These are phyloP conservation scores for Tetradesmus obliquus DNA, from an alignment of 139 green algal species.

Conservation along the genomic window DNA sequence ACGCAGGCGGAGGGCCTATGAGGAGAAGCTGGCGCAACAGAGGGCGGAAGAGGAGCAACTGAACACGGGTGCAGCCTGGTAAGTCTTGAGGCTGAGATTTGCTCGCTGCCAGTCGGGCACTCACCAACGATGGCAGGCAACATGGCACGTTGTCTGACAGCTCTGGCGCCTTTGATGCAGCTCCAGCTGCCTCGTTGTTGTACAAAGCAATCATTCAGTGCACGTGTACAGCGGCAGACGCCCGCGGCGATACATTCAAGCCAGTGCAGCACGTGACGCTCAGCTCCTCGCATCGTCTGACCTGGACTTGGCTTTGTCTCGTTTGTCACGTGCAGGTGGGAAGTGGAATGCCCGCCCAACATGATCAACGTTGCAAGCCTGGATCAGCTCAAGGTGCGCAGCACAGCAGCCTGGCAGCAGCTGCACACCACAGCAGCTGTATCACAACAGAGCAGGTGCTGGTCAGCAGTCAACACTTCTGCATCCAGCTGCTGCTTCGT, in stretches of 20 bases:
- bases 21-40: background rate
- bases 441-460: background rate
- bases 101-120: background rate
- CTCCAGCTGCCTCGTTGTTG: background rate
- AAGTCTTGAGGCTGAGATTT: background rate
- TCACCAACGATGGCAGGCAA: background rate
- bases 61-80: background rate
- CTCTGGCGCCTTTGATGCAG: background rate
- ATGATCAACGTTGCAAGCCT: conserved; percentile 30
- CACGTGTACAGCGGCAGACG: background rate
- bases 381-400: conserved; percentile 16
- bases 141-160: background rate
- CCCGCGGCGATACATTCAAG: background rate
- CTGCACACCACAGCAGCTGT: background rate
- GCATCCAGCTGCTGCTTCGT: background rate
- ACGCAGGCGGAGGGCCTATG: background rate
- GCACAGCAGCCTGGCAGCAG: background rate
- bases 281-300: background rate
- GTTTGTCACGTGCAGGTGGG: conserved; percentile 34
- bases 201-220: background rate
- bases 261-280: background rate
- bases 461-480: background rate
- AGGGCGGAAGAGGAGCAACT: background rate
- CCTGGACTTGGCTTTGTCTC: background rate
- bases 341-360: conserved; percentile 39